Evolutionary conservation across 2,329 filamentous ascomycete genomes (phyloP).

Genomic region (Trichoderma harzianum): DNA sequence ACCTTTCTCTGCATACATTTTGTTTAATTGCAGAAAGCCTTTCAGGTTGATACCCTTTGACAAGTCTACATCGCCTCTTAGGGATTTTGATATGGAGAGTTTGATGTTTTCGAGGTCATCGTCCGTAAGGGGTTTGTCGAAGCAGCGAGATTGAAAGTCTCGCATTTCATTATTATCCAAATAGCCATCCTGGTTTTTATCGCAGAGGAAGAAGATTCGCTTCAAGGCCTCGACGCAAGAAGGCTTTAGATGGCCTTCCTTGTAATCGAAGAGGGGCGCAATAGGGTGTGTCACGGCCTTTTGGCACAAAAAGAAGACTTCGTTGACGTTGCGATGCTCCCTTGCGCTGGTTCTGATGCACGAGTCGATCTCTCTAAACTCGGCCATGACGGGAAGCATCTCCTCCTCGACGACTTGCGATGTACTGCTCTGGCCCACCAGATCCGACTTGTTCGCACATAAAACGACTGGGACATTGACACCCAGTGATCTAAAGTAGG

Average conservation of each 20-base stretch:
- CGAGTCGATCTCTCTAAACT: slow-evolving; percentile 98
- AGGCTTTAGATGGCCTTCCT: slow-evolving; percentile 84
- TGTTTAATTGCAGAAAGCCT: slow-evolving; percentile 88
- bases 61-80: slow-evolving; percentile 59
- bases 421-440: slow-evolving; percentile 69
- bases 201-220: slow-evolving; percentile 91
- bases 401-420: slow-evolving; percentile 91
- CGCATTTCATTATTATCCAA: slow-evolving; percentile 87
- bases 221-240: slow-evolving; percentile 81
- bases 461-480: slow-evolving; percentile 97
- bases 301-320: slow-evolving; percentile 96
- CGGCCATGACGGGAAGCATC: slow-evolving; percentile 96
- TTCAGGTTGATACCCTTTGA: slow-evolving; percentile 73
- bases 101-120: slow-evolving; percentile 92
- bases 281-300: slow-evolving; percentile 98
- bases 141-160: slow-evolving; percentile 87
- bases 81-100: slow-evolving; percentile 69
- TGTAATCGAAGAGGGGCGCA: slow-evolving; percentile 93
- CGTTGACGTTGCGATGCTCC: slow-evolving; percentile 90
- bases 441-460: slow-evolving; percentile 96
- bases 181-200: slow-evolving; percentile 93
- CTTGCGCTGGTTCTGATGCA: slow-evolving; percentile 93
- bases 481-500: slow-evolving; percentile 94
- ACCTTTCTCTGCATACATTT: slow-evolving; percentile 94
- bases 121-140: slow-evolving; percentile 77